These are phyloP conservation scores for Epichloe aotearoae DNA, from an alignment of 2,329 filamentous ascomycete genomes.

Conservation along the genomic window DNA sequence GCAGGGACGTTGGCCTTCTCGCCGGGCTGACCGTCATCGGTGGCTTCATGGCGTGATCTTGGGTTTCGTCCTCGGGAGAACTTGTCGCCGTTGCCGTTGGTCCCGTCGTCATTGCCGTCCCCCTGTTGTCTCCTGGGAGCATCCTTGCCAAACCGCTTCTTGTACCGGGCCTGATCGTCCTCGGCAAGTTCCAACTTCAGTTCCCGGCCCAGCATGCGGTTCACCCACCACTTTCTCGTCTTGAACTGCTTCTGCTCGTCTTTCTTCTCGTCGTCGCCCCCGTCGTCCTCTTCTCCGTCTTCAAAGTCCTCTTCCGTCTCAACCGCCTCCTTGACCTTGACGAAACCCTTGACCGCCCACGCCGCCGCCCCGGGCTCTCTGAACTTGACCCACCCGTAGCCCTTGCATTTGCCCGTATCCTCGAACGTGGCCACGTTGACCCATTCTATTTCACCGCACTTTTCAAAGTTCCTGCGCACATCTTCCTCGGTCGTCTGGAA, in stretches of 20 bases:
- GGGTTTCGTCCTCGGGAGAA: slow-evolving; percentile 22
- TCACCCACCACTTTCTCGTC: slow-evolving; percentile 69
- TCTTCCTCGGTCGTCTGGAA: slow-evolving; percentile 75
- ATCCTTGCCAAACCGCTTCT: slow-evolving; percentile 82
- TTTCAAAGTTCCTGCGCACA: slow-evolving; percentile 65
- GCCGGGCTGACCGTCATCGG: slow-evolving; percentile 12
- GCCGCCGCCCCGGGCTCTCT: slow-evolving; percentile 62
- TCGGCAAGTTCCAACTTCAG: slow-evolving; percentile 90
- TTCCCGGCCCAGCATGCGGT: slow-evolving; percentile 64
- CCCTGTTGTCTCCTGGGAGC: slow-evolving; percentile 28
- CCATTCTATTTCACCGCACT: slow-evolving; percentile 71
- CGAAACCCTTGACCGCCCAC: slow-evolving; percentile 60
- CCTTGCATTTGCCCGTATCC: slow-evolving; percentile 95
- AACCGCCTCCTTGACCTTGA: slow-evolving; percentile 54
- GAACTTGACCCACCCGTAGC: slow-evolving; percentile 92
- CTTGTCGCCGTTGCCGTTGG: slow-evolving; percentile 16
- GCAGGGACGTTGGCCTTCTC: not conserved
- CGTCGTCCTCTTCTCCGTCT: slow-evolving; percentile 31
- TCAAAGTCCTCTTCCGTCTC: slow-evolving; percentile 50
- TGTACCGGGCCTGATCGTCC: slow-evolving; percentile 77
- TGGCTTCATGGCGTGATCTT: slow-evolving; percentile 18
- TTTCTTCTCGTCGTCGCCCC: slow-evolving; percentile 28
- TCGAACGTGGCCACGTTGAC: slow-evolving; percentile 90
- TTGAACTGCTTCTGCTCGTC: slow-evolving; percentile 38
- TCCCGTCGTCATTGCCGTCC: slow-evolving; percentile 10